These are phyloP conservation scores for Tolypocladium album DNA, from an alignment of 2,329 filamentous ascomycete species.

Conservation along the genomic window DNA sequence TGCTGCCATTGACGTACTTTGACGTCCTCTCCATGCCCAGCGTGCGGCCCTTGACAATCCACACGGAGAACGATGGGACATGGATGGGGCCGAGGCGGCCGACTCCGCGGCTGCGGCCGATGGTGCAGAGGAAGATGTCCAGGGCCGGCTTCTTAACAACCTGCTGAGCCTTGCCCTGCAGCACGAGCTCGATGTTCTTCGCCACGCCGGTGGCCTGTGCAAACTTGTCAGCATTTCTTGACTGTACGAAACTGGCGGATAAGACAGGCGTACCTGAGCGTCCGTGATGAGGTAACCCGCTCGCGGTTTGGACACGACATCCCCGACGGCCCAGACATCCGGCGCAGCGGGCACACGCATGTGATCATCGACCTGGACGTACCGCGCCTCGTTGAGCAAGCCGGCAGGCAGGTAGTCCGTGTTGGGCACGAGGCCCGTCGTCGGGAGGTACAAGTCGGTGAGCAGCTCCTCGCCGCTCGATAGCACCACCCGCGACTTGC, in stretches of 20 bases:
- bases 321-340: slow-evolving; percentile 42
- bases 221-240: not conserved
- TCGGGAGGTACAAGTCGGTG: slow-evolving; percentile 47
- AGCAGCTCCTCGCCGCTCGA: slow-evolving; percentile 32
- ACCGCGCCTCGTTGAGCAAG: slow-evolving; percentile 32
- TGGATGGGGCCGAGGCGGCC: slow-evolving; percentile 36
- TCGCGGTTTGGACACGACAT: slow-evolving; percentile 38
- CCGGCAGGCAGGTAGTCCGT: slow-evolving; percentile 36
- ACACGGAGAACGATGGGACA: slow-evolving; percentile 40
- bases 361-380: slow-evolving; percentile 38
- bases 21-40: slow-evolving; percentile 32
- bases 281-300: slow-evolving; percentile 51
- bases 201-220: slow-evolving; percentile 35
- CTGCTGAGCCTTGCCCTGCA: slow-evolving; percentile 32
- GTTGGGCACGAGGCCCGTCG: slow-evolving; percentile 44
- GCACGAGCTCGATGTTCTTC: slow-evolving; percentile 39
- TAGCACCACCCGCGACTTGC: slow-evolving; percentile 37
- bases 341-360: slow-evolving; percentile 33
- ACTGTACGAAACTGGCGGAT: too few species aligned
- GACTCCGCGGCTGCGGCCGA: slow-evolving; percentile 37
- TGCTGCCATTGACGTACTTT: slow-evolving; percentile 36
- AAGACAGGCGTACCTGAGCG: slow-evolving; percentile 42
- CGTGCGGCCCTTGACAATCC: slow-evolving; percentile 39
- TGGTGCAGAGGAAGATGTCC: slow-evolving; percentile 36
- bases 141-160: slow-evolving; percentile 35